Conservation (phyloP, 2,329 filamentous ascomycete genomes). For the Venturia pyrina region DNA sequence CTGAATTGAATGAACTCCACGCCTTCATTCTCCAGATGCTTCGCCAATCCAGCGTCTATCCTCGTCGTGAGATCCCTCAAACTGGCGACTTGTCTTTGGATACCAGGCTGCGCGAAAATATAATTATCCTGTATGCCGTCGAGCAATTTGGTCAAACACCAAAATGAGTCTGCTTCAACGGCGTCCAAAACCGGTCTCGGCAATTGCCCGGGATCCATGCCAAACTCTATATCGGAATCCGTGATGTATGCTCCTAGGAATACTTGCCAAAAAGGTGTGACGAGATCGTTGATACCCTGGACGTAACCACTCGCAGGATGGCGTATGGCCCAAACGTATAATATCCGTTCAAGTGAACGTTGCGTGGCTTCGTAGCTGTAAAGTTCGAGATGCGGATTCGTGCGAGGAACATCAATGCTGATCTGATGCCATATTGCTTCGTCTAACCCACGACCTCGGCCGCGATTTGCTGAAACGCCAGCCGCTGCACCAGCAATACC, state of each 20-base stretch:
- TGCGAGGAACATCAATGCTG: slow-evolving; percentile 93
- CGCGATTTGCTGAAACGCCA: slow-evolving; percentile 40
- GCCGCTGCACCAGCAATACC: slow-evolving; percentile 38
- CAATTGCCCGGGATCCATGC: slow-evolving; percentile 94
- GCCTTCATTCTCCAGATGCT: slow-evolving; percentile 79
- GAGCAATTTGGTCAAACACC: slow-evolving; percentile 95
- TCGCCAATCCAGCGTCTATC: slow-evolving; percentile 75
- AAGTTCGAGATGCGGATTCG: slow-evolving; percentile 88
- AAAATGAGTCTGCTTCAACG: slow-evolving; percentile 95
- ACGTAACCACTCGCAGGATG: slow-evolving; percentile 97
- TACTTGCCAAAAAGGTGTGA: slow-evolving; percentile 96
- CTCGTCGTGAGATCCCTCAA: slow-evolving; percentile 81
- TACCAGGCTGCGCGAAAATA: slow-evolving; percentile 93
- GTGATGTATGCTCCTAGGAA: slow-evolving; percentile 92
- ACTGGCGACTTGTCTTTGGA: slow-evolving; percentile 84
- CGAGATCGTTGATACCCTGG: slow-evolving; percentile 96
- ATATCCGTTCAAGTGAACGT: slow-evolving; percentile 80
- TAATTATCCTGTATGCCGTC: slow-evolving; percentile 99
- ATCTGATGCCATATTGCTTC: slow-evolving; percentile 99
- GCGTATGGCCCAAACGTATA: slow-evolving; percentile 96
- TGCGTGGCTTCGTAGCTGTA: slow-evolving; percentile 97
- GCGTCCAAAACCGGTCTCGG: slow-evolving; percentile 86
- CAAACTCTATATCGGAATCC: slow-evolving; percentile 82
- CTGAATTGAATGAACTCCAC: slow-evolving; percentile 99
- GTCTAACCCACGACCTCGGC: slow-evolving; percentile 67